phyloP scores from a whole-genome alignment of 176 grass and related monocot genomes.

The Leersia perrieri region DNA sequence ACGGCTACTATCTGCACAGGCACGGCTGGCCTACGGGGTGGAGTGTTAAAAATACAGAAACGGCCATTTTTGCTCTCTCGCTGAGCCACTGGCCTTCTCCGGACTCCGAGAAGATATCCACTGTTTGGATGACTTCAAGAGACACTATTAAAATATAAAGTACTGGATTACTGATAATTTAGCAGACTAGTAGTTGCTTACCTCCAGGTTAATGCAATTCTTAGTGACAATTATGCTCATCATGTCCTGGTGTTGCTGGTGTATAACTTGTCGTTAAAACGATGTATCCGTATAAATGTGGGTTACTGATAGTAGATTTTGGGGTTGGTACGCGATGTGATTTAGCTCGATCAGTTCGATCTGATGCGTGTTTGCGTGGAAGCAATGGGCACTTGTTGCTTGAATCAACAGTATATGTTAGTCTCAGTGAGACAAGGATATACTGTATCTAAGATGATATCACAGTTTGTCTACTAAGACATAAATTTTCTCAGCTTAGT shows the following conservation, averaged over 20 bases:
- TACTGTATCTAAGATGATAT: background rate
- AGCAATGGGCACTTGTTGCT: constrained; percentile 38
- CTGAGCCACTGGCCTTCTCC: background rate
- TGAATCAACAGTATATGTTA: constrained; percentile 40
- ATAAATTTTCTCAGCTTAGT: constrained; percentile 7
- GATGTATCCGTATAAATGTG: constrained; percentile 11
- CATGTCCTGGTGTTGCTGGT: background rate
- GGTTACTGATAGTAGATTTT: constrained; percentile 1
- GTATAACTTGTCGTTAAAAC: constrained; percentile 32
- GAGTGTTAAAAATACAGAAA: background rate
- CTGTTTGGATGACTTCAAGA: constrained; percentile 29
- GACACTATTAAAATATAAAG: background rate
- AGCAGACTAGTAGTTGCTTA: background rate
- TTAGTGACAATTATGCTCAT: background rate
- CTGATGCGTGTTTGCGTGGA: constrained; percentile 29
- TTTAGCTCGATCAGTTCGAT: constrained; percentile 10
- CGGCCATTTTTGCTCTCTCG: background rate
- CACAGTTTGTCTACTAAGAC: constrained; percentile 32
- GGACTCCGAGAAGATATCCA: constrained; percentile 15
- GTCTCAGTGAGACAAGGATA: background rate
- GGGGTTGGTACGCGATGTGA: constrained; percentile 16
- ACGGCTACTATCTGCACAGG: constrained; percentile 20
- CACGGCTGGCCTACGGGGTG: background rate
- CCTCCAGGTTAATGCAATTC: background rate
- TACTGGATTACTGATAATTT: background rate